A percentile compares a stretch with the other conserved stretches of the same genome.
phyloP scores from a whole-genome alignment of 495 filamentous ascomycete species.

The Aspergillus indologenus region DNA sequence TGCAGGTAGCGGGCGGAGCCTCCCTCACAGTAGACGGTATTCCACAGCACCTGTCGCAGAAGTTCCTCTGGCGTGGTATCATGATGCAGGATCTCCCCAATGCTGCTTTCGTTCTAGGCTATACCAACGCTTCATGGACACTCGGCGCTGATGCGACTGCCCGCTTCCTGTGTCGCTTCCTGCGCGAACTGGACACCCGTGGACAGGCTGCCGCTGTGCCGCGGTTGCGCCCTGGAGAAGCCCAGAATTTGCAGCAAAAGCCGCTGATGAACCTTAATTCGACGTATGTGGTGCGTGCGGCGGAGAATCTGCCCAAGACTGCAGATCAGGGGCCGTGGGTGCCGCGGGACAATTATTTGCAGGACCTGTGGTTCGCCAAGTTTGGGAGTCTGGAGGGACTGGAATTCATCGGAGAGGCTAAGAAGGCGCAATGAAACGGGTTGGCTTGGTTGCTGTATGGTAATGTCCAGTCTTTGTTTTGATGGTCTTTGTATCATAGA shows the following conservation, averaged over 20 bases:
- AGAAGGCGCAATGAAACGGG: slow-evolving; percentile 24
- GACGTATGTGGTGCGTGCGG: slow-evolving; percentile 48
- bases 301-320: slow-evolving; percentile 40
- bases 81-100: slow-evolving; percentile 63
- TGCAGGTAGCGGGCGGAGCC: slow-evolving; percentile 52
- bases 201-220: slow-evolving; percentile 40
- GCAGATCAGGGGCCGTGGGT: slow-evolving; percentile 52
- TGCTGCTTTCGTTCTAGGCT: slow-evolving; percentile 53
- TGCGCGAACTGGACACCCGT: slow-evolving; percentile 40
- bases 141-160: slow-evolving; percentile 55
- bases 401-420: slow-evolving; percentile 30
- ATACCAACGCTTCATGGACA: slow-evolving; percentile 59
- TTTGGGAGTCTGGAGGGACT: slow-evolving; percentile 44
- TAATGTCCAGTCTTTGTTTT: background rate
- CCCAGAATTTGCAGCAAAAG: slow-evolving; percentile 31
- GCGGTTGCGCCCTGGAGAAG: slow-evolving; percentile 30
- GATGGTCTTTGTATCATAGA: background rate
- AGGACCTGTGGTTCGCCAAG: slow-evolving; percentile 49
- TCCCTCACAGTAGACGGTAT: slow-evolving; percentile 53
- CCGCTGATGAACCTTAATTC: slow-evolving; percentile 45
- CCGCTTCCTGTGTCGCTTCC: slow-evolving; percentile 42
- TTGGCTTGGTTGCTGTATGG: slow-evolving; percentile 4
- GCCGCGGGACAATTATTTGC: slow-evolving; percentile 51
- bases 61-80: slow-evolving; percentile 55
- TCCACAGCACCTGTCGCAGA: slow-evolving; percentile 41